phyloP scores from a whole-genome alignment of 139 green algal genomes.

The Raphidocelis subcapitata region DNA sequence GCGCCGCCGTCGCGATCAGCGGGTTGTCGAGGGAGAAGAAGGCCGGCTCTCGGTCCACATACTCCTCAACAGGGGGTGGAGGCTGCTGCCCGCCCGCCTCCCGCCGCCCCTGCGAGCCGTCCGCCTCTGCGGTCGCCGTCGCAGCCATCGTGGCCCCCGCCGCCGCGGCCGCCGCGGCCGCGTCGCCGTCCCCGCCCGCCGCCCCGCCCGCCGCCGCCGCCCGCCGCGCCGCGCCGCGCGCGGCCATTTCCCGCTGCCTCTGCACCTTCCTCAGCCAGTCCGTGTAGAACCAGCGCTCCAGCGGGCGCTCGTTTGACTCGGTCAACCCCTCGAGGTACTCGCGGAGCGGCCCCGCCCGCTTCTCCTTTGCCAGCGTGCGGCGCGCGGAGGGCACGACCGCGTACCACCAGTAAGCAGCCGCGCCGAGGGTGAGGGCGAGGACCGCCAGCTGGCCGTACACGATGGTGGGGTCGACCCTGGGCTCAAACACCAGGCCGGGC shows the following conservation, averaged over 20 bases:
- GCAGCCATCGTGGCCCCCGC: too few species aligned
- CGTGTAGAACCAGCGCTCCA: constrained; percentile 42
- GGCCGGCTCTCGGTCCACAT: constrained; percentile 22
- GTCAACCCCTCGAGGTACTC: constrained; percentile 33
- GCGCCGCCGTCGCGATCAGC: constrained; percentile 27
- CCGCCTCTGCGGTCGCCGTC: neutral
- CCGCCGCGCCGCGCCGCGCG: too few species aligned
- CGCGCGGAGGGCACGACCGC: constrained; percentile 11
- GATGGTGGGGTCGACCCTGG: constrained; percentile 14
- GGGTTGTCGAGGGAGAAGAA: constrained; percentile 44
- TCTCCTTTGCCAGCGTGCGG: constrained; percentile 18
- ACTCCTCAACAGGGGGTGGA: neutral
- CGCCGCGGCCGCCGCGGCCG: too few species aligned
- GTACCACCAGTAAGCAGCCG: constrained; percentile 39
- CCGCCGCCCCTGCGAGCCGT: neutral
- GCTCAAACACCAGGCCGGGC: constrained; percentile 12
- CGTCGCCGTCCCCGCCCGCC: too few species aligned
- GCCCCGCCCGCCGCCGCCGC: too few species aligned
- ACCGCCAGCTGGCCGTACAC: constrained; percentile 17
- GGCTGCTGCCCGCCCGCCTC: neutral
- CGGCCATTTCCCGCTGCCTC: neutral
- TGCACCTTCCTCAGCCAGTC: constrained; percentile 18
- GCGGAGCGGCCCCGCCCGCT: constrained; percentile 16
- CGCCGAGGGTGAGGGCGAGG: constrained; percentile 6
- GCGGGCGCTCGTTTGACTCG: neutral